Conservation (phyloP, 306 rosid species). For the Vachellia pachyceras region DNA sequence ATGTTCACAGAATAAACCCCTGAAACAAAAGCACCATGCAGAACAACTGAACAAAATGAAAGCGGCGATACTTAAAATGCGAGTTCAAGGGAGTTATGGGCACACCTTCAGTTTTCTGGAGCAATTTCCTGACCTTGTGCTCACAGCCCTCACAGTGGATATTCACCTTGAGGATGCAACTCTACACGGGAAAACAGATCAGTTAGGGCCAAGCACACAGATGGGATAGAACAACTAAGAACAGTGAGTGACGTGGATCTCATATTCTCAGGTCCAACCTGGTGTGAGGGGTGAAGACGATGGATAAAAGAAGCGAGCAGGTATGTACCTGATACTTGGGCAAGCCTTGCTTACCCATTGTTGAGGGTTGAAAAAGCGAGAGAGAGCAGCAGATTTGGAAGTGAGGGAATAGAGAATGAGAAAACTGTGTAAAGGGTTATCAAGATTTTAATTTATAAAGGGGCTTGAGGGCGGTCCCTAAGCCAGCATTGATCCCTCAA, state of each 20-base stretch:
- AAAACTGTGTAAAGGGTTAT: background rate
- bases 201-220: background rate
- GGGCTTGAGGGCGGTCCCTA: constrained; percentile 37
- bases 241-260: background rate
- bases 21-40: constrained; percentile 3
- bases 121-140: constrained; percentile 73
- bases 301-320: background rate
- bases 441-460: constrained; percentile 35
- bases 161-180: constrained; percentile 73
- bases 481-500: constrained; percentile 33
- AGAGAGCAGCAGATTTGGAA: background rate
- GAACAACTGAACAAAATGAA: too few relatives aligned
- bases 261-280: background rate
- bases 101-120: constrained; percentile 90
- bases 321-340: constrained; percentile 72
- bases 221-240: background rate
- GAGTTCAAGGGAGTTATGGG: background rate
- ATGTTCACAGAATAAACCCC: constrained; percentile 58
- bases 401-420: background rate
- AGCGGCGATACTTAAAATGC: background rate
- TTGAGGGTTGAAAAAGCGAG: constrained; percentile 13
- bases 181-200: constrained; percentile 44
- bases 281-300: background rate
- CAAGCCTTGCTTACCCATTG: constrained; percentile 79
- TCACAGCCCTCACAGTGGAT: constrained; percentile 92